These are phyloP conservation scores for Suhomyces taliae DNA, from an alignment of 1,139 yeast species.

Conservation along the genomic window DNA sequence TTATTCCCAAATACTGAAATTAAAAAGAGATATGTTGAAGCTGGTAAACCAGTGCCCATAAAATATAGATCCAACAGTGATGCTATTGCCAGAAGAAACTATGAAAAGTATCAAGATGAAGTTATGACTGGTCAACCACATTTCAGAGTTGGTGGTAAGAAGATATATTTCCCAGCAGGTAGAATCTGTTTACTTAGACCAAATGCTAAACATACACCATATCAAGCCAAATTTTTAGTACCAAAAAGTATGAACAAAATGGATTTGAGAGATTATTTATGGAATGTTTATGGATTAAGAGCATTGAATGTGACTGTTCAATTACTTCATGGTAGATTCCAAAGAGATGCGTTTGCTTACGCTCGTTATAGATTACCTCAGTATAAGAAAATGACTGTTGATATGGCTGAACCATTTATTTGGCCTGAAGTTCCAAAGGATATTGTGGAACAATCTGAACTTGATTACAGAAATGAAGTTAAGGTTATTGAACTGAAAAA, in stretches of 20 bases:
- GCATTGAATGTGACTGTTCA: conserved; percentile 88
- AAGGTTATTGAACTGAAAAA: conserved; percentile 29
- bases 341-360: conserved; percentile 57
- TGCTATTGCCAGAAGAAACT: conserved; percentile 39
- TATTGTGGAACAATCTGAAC: conserved; percentile 23
- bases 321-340: conserved; percentile 70
- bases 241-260: conserved; percentile 89
- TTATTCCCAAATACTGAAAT: conserved; percentile 44
- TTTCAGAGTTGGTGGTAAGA: conserved; percentile 72
- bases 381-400: conserved; percentile 91
- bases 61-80: conserved; percentile 38
- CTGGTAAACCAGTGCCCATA: conserved; percentile 47
- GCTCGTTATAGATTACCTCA: conserved; percentile 81
- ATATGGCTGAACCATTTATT: conserved; percentile 87
- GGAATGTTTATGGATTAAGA: conserved; percentile 82
- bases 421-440: conserved; percentile 73
- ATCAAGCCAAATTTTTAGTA: conserved; percentile 90
- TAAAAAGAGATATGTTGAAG: conserved; percentile 33
- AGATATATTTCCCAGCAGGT: conserved; percentile 81
- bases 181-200: conserved; percentile 78
- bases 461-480: conserved; percentile 27
- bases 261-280: conserved; percentile 87
- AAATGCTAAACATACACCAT: conserved; percentile 92
- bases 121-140: conserved; percentile 71
- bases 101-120: conserved; percentile 50